Evolutionary conservation across 148 eudicot species (phyloP).

Genomic region (Rhododendron ovatum): DNA sequence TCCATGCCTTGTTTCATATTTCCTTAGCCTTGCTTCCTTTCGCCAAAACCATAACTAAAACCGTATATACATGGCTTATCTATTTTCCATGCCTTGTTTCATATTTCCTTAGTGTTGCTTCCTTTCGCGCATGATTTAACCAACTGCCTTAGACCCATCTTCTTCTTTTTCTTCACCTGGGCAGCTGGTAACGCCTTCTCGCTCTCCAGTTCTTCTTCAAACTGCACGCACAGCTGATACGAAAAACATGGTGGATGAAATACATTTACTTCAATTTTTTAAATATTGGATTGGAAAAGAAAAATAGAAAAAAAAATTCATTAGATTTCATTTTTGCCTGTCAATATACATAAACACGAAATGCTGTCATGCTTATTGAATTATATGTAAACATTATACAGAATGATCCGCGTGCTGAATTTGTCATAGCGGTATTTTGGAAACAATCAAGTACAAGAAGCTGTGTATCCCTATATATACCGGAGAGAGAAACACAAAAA

Average conservation of each 20-base stretch:
- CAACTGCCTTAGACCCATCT: slow-evolving; percentile 27
- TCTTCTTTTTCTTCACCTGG: slow-evolving; percentile 16
- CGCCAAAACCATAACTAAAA: neutral
- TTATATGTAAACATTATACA: too few species aligned
- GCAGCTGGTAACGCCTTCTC: slow-evolving; percentile 24
- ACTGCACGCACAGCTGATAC: slow-evolving; percentile 38
- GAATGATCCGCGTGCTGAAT: too few species aligned
- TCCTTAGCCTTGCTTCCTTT: neutral
- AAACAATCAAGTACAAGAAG: too few species aligned
- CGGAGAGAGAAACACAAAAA: too few species aligned
- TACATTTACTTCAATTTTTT: neutral
- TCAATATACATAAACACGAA: neutral
- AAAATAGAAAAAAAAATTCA: too few species aligned
- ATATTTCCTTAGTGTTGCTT: neutral
- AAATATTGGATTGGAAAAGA: neutral
- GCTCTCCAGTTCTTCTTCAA: slow-evolving; percentile 38
- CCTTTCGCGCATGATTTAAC: slow-evolving; percentile 29
- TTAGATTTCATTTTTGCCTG: too few species aligned
- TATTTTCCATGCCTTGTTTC: neutral
- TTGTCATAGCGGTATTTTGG: too few species aligned
- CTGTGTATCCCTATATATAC: too few species aligned
- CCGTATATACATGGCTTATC: neutral
- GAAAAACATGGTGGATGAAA: neutral
- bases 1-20: neutral
- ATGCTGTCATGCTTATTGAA: too few species aligned